Evolutionary conservation across 768 basidiomycete genomes (phyloP).

Genomic region (Amylocystis lapponica): DNA sequence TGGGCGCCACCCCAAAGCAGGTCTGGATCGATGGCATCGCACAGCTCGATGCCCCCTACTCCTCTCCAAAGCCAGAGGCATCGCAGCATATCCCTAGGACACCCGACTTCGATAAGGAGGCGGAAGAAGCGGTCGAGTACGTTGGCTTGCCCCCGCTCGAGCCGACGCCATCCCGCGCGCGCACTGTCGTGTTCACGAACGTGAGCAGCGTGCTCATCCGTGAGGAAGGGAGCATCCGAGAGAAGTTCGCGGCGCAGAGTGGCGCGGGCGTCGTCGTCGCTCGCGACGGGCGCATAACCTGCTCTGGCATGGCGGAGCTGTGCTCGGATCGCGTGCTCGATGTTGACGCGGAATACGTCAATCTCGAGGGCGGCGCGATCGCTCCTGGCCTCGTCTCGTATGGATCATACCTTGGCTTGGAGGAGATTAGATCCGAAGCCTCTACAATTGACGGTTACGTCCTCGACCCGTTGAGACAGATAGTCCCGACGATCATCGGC

Average conservation of each 20-base stretch:
- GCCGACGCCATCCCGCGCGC: constrained; percentile 26
- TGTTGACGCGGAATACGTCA: constrained; percentile 34
- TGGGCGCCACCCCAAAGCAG: constrained; percentile 76
- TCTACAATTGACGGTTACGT: constrained; percentile 51
- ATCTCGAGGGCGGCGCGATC: constrained; percentile 66
- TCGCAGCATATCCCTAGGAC: constrained; percentile 49
- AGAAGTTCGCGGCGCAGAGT: constrained; percentile 22
- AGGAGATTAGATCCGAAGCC: constrained; percentile 59
- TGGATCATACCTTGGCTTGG: constrained; percentile 60
- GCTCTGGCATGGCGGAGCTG: constrained; percentile 35
- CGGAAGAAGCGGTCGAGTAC: constrained; percentile 44
- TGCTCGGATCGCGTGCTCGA: constrained; percentile 6
- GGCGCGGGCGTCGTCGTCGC: constrained; percentile 42
- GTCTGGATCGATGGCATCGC: constrained; percentile 83
- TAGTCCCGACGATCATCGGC: constrained; percentile 30
- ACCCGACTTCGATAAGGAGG: constrained; percentile 57
- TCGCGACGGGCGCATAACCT: constrained; percentile 46
- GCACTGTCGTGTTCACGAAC: constrained; percentile 59
- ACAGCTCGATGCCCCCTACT: constrained; percentile 47
- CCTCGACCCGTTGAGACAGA: constrained; percentile 38
- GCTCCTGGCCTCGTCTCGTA: constrained; percentile 56
- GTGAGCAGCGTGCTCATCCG: constrained; percentile 46
- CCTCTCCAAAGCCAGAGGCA: constrained; percentile 45
- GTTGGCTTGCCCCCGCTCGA: constrained; percentile 63
- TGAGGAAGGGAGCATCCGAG: constrained; percentile 23